Conservation (phyloP, 192 early-diverging fungal genomes). For the Podila clonocystis region DNA sequence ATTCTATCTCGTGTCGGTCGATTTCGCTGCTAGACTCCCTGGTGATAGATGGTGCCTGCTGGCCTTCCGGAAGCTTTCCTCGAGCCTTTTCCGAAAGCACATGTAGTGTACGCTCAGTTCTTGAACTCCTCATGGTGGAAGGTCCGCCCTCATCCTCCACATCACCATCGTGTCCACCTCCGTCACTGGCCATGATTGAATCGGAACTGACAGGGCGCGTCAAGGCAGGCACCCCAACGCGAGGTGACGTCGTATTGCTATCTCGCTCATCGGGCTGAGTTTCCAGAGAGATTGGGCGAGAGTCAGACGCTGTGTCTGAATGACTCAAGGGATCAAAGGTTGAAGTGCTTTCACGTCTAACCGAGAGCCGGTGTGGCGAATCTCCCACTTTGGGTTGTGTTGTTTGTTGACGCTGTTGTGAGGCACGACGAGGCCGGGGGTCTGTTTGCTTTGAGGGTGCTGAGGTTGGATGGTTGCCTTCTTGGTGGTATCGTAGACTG, state of each 20-base stretch:
- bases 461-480: slow-evolving; percentile 23
- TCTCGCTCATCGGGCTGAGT: neutral
- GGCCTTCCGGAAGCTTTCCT: slow-evolving; percentile 73
- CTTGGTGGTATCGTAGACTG: slow-evolving; percentile 60
- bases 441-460: slow-evolving; percentile 1
- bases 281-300: too few relatives aligned
- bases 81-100: slow-evolving; percentile 81
- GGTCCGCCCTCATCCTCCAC: slow-evolving; percentile 32
- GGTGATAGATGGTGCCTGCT: slow-evolving; percentile 1
- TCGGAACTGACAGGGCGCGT: slow-evolving; percentile 19
- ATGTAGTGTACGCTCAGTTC: slow-evolving; percentile 15
- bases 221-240: neutral
- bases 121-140: slow-evolving; percentile 4
- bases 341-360: too few relatives aligned
- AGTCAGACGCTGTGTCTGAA: too few relatives aligned
- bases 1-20: neutral
- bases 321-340: too few relatives aligned
- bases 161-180: slow-evolving; percentile 35
- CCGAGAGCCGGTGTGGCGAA: too few relatives aligned
- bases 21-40: slow-evolving; percentile 16
- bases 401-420: neutral
- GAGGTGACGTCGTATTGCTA: neutral
- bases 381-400: neutral
- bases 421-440: neutral
- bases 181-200: slow-evolving; percentile 18